These are phyloP conservation scores for Vigna hirtella DNA, from an alignment of 306 rosid species.

Conservation along the genomic window DNA sequence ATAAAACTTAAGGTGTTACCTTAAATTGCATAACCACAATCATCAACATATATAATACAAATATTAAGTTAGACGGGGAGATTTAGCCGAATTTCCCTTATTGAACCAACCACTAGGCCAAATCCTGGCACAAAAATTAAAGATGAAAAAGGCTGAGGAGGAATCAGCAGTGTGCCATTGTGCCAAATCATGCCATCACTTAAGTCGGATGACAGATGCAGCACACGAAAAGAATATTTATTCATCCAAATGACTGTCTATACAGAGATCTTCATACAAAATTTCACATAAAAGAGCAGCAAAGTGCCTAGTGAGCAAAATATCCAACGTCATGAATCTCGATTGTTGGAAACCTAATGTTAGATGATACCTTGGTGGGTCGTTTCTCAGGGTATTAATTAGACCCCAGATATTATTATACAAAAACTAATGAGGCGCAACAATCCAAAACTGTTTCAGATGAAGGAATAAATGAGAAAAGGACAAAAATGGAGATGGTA, in stretches of 20 bases:
- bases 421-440: conserved; percentile 37
- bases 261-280: conserved; percentile 48
- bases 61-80: neutral
- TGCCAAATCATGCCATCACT: conserved; percentile 1
- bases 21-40: neutral
- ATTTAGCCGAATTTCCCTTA: neutral
- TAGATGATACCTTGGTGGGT: conserved; percentile 34
- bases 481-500: conserved; percentile 43
- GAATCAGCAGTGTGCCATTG: neutral
- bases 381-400: conserved; percentile 36
- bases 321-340: conserved; percentile 42
- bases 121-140: conserved; percentile 2
- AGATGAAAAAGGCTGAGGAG: neutral
- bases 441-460: conserved; percentile 42
- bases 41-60: neutral
- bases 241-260: conserved; percentile 27
- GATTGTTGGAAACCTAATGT: conserved; percentile 40
- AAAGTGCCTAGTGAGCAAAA: conserved; percentile 43
- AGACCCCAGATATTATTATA: conserved; percentile 48
- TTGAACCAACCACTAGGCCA: conserved; percentile 1
- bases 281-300: conserved; percentile 31
- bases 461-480: conserved; percentile 33
- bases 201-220: neutral
- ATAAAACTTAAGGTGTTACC: neutral
- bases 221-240: conserved; percentile 35